phyloP scores from a whole-genome alignment of 2,329 filamentous ascomycete genomes.

The Monilinia fructicola region DNA sequence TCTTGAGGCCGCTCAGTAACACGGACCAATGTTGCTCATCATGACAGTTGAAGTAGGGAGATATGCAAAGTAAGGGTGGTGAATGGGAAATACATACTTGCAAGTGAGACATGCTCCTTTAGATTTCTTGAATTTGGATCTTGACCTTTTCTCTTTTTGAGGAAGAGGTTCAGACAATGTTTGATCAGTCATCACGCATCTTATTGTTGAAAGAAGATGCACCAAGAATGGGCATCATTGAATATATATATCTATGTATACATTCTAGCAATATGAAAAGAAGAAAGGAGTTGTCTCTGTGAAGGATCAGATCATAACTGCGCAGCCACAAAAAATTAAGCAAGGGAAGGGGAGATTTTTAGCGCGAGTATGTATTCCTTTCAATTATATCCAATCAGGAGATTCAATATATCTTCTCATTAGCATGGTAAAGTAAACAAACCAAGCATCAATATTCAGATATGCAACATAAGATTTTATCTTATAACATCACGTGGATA shows the following conservation, averaged over 20 bases:
- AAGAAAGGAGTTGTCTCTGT: too few species aligned
- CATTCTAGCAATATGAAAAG: too few species aligned
- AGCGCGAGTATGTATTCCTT: not conserved
- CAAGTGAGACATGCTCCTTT: slow-evolving; percentile 20
- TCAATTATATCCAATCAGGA: not conserved
- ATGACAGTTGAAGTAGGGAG: slow-evolving; percentile 43
- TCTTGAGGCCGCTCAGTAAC: slow-evolving; percentile 94
- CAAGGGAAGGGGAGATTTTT: too few species aligned
- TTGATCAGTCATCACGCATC: slow-evolving; percentile 14
- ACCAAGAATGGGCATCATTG: not conserved
- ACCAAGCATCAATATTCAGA: not conserved
- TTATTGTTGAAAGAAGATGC: not conserved
- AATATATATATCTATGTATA: not conserved
- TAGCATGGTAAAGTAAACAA: too few species aligned
- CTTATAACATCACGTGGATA: not conserved
- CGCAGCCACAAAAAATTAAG: too few species aligned
- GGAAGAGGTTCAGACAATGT: not conserved
- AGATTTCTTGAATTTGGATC: slow-evolving; percentile 18
- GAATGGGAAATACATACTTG: slow-evolving; percentile 13
- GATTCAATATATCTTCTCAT: not conserved
- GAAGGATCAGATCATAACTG: too few species aligned
- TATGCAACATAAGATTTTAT: not conserved
- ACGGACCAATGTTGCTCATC: slow-evolving; percentile 94
- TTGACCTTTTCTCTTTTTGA: slow-evolving; percentile 8
- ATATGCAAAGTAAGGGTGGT: too few species aligned